These are phyloP conservation scores for Cutaneotrichosporon sp. DNA, from an alignment of 1,284 basidiomycete genomes.

Conservation along the genomic window DNA sequence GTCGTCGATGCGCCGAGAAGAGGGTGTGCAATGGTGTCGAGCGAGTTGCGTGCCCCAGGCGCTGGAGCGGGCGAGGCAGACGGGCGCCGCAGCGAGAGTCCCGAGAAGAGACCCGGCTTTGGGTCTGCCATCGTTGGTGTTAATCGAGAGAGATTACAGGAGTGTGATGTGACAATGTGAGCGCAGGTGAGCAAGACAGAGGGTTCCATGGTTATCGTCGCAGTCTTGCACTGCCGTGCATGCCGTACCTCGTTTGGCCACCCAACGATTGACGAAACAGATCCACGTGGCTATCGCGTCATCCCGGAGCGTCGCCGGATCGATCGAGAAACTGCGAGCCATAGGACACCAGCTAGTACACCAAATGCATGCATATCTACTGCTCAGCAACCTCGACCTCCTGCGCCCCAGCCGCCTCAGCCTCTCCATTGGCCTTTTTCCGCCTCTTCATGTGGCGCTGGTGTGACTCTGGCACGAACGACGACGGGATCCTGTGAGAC, in stretches of 20 bases:
- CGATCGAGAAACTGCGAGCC: background rate
- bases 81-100: slow-evolving; percentile 29
- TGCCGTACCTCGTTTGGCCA: background rate
- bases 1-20: slow-evolving; percentile 33
- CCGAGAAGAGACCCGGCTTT: slow-evolving; percentile 34
- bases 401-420: background rate
- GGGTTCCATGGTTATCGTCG: too few relatives aligned
- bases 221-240: too few relatives aligned
- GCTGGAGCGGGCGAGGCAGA: slow-evolving; percentile 18
- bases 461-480: slow-evolving; percentile 29
- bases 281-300: background rate
- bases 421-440: slow-evolving; percentile 17
- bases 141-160: too few relatives aligned
- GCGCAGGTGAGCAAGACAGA: too few relatives aligned
- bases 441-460: slow-evolving; percentile 25
- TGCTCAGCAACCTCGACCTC: background rate
- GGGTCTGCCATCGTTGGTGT: slow-evolving; percentile 10
- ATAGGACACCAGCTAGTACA: background rate
- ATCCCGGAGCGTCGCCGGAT: background rate
- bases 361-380: slow-evolving; percentile 1
- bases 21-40: slow-evolving; percentile 41
- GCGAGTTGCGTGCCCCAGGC: too few relatives aligned
- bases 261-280: background rate
- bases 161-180: slow-evolving; percentile 1
- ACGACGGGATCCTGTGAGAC: slow-evolving; percentile 22